Conservation (phyloP, 1,284 basidiomycete species). For the Ustilago shanxiensis region DNA sequence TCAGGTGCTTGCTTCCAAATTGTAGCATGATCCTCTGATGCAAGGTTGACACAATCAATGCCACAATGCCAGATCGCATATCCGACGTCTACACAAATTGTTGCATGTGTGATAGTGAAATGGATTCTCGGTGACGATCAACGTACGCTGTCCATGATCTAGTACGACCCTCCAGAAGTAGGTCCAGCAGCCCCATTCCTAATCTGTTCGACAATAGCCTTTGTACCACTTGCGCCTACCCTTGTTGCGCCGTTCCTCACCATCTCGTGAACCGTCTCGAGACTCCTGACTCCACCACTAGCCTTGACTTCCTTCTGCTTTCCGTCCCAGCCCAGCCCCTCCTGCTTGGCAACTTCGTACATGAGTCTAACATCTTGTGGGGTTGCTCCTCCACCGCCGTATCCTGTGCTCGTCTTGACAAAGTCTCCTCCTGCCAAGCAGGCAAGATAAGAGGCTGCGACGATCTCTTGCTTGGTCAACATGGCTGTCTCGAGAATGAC, state of each 20-base stretch:
- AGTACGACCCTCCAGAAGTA: slow-evolving; percentile 18
- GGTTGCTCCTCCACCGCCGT: slow-evolving; percentile 58
- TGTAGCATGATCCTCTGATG: slow-evolving; percentile 8
- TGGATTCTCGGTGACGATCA: neutral
- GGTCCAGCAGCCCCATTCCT: slow-evolving; percentile 25
- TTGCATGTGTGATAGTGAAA: neutral
- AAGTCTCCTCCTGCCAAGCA: slow-evolving; percentile 60
- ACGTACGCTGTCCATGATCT: neutral
- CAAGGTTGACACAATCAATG: neutral
- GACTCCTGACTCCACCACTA: slow-evolving; percentile 55
- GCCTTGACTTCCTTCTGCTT: slow-evolving; percentile 57
- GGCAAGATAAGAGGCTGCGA: slow-evolving; percentile 49
- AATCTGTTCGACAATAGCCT: slow-evolving; percentile 56
- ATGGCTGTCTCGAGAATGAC: slow-evolving; percentile 63
- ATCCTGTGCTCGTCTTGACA: slow-evolving; percentile 66
- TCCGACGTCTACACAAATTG: no score
- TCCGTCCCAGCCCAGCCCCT: slow-evolving; percentile 30
- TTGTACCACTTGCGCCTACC: slow-evolving; percentile 62
- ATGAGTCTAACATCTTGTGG: slow-evolving; percentile 59
- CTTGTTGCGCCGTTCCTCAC: slow-evolving; percentile 56
- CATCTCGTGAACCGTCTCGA: slow-evolving; percentile 53
- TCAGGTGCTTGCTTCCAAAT: slow-evolving; percentile 29
- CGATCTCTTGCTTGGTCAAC: slow-evolving; percentile 55
- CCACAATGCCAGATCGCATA: no score
- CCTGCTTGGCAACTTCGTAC: slow-evolving; percentile 46